Base-by-base conservation (phyloP, 805 yeast genomes). In the Candida michaelii region DNA sequence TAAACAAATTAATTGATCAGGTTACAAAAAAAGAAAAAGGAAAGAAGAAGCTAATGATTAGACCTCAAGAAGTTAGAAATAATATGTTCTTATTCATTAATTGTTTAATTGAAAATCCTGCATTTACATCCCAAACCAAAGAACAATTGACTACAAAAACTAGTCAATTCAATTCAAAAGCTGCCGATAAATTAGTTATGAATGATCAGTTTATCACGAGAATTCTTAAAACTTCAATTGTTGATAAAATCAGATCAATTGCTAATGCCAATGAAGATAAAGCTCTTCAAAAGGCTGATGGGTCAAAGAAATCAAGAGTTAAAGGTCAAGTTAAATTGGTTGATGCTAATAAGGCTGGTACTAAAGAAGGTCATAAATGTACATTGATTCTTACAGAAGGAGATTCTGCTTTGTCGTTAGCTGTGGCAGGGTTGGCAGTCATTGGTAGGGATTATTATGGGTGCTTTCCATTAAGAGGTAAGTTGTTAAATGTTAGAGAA, bases 331-430 rank as follows among this genome's bases (percentile, higher is more conserved):
- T 86, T 4, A 91, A 91, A 62, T 76, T 93, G 41, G 96, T 86
- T 52, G 99, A 93, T 69, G 99, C 99, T 1, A 89, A 90, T 61
- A 87, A 77, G 59, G 99, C 99, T 0, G 99, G 99, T 47, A 91
- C 98, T 0, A 80, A 74, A 48, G 97, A 90, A 15, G 96, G 97
- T 19, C 75, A 83, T 55, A 86, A 88, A 62, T 90, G 98, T 71
- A 91, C 98, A 1, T 72, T 93, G 55, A 88, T 93, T 56, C 66
- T 93, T 45, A 93, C 99, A 2, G 99, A 93, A 69, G 99, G 99
- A 58, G 97, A 90, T 58, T 93, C 99, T 49, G 99, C 99, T 52
- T 73, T 80, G 70, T 79, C 95, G 2, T 73, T 88, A 47, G 99
- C 99, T 1, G 93, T 88, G 11, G 86, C 95, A 2, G 99, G 99